Percentiles rank a stretch among this genome's conserved stretches.
phyloP scores from a whole-genome alignment of 768 basidiomycete species.

The Rhodotorula graminis region DNA sequence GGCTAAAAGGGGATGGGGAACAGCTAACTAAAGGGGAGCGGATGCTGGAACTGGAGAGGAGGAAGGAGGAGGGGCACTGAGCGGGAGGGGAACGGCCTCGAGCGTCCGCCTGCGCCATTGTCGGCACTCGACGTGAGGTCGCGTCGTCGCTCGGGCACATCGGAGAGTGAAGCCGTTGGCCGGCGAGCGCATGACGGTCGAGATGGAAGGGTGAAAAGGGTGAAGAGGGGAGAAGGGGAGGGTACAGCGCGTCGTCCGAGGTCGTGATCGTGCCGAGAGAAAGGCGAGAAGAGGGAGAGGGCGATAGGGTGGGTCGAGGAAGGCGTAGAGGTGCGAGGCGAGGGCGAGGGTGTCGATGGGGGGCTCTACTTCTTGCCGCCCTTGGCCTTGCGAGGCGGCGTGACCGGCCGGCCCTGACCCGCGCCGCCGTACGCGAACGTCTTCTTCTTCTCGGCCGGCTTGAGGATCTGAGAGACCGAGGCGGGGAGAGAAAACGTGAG shows the following conservation, averaged over 20 bases:
- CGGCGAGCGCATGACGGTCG: too few species aligned
- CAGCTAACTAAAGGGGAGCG: not conserved
- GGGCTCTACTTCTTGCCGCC: conserved; percentile 63
- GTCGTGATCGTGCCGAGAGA: not conserved
- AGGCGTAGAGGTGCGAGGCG: not conserved
- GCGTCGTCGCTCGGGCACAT: too few species aligned
- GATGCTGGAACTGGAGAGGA: too few species aligned
- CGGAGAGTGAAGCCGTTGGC: too few species aligned
- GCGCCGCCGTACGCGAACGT: conserved; percentile 72
- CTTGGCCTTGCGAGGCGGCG: conserved; percentile 95
- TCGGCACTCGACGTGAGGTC: too few species aligned
- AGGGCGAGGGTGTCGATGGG: not conserved
- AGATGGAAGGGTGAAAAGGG: too few species aligned
- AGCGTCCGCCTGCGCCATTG: not conserved
- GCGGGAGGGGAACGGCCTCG: not conserved
- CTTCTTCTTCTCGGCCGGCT: conserved; percentile 97
- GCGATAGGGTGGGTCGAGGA: not conserved
- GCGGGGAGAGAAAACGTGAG: not conserved
- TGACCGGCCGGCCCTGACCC: conserved; percentile 69
- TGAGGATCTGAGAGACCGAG: conserved; percentile 70
- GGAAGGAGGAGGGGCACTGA: not conserved
- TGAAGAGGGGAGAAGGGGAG: too few species aligned
- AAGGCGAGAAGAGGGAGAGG: not conserved
- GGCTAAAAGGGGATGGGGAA: not conserved
- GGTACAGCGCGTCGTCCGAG: not conserved